These are phyloP conservation scores for Pleurotus tuber-regium DNA, from an alignment of 768 basidiomycete species.

Conservation along the genomic window DNA sequence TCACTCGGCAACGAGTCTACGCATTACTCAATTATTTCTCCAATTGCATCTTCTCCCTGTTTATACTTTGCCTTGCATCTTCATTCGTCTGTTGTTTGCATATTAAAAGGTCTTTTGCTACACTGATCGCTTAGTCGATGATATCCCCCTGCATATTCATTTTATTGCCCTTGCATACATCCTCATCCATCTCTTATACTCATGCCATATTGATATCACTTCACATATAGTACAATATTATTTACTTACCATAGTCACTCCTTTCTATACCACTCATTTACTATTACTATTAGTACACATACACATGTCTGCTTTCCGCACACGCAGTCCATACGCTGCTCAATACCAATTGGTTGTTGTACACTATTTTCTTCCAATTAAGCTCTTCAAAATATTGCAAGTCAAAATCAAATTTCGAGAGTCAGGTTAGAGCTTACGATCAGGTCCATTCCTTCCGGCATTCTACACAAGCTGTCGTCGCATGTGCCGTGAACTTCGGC, in stretches of 20 bases:
- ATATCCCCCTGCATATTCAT: constrained; percentile 11
- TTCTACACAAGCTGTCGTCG: background rate
- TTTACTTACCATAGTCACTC: constrained; percentile 9
- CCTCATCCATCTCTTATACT: constrained; percentile 1
- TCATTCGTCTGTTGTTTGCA: constrained; percentile 10
- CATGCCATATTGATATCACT: background rate
- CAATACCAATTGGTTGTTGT: constrained; percentile 12
- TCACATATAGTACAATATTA: constrained; percentile 1
- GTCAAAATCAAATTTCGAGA: background rate
- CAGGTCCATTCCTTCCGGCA: constrained; percentile 2
- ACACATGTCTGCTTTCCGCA: background rate
- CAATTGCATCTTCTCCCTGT: constrained; percentile 4
- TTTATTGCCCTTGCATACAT: constrained; percentile 6
- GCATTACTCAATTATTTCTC: background rate
- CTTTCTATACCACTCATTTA: background rate
- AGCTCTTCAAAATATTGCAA: background rate
- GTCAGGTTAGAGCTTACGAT: background rate
- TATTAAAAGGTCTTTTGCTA: background rate
- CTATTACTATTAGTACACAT: background rate
- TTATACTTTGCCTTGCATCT: constrained; percentile 3
- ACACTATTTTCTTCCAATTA: background rate
- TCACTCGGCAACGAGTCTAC: constrained; percentile 1
- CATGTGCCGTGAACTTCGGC: too few relatives aligned
- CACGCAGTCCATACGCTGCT: constrained; percentile 8
- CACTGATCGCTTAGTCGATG: constrained; percentile 9